Evolutionary conservation across 225 moss, liverwort and hornwort genomes (phyloP), one percentile per base, ranked within the genome.

Genomic region (Thuidium tamariscinum): DNA sequence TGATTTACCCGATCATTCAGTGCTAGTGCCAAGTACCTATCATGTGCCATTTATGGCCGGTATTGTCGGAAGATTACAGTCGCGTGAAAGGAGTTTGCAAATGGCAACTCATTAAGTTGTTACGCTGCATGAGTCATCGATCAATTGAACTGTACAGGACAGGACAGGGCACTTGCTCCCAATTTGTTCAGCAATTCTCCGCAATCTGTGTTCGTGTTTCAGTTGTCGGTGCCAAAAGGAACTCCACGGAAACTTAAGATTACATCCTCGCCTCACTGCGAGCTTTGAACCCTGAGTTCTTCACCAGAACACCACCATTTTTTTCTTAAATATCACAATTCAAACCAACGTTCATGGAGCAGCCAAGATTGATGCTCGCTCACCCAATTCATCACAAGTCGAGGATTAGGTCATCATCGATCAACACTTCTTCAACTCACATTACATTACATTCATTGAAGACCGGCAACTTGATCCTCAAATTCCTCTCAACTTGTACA

Each of bases 221-320:
- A 49, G 49, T 49, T 73, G 73, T 73, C 90, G 74, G 91, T 95
- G 68, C 91, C 91, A 51, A 93, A 76, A n/a, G 88, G 88, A 52
- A 85, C 89, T 88, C 95, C 88, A 73, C 90, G 88, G 60, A 93
- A 84, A 41, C 91, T 90, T 25, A 93, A 77, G 60, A 93, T 46
- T 77, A 90, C 84, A 34, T 87, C 32, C 94, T 83, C 23, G 92
- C 75, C 81, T 95, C 91, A 34, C 91, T 82, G 21, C 93, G 90
- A 23, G 91, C 92, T 60, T 87, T 92, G 84, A 94, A 93, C 29
- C 93, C 92, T 36, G 92, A 89, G 30, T 87, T 89, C 11, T 88
- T 94, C 44, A 93, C 89, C 91, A 91, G 89, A 80, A 36, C 23
- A 9, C 25, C 25, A 61, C 49, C 85, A 44, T 48, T 34, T n/a